Evolutionary conservation across 257 asterid genomes (phyloP).

Genomic region (Nicotiana benthamiana): DNA sequence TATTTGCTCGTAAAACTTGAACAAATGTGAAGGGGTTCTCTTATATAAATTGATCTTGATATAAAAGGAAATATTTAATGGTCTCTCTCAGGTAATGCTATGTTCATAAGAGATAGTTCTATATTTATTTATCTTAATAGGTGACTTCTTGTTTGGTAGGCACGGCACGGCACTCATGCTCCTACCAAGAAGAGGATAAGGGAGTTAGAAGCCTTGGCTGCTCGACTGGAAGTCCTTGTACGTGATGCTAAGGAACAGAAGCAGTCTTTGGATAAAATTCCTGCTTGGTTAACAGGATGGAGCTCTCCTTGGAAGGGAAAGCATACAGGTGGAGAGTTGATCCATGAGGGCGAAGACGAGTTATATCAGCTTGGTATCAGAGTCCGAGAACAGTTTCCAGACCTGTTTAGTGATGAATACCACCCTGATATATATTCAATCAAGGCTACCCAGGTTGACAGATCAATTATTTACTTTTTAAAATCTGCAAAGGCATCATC

Average conservation of each 20-base stretch:
- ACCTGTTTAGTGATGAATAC: conserved; percentile 64
- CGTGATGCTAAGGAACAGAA: conserved; percentile 41
- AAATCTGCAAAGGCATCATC: not conserved
- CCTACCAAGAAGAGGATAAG: conserved; percentile 88
- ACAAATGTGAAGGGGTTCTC: not conserved
- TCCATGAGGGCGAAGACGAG: conserved; percentile 74
- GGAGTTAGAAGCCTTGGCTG: conserved; percentile 53
- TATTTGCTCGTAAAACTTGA: not conserved
- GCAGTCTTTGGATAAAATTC: conserved; percentile 40
- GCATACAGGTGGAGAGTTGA: conserved; percentile 80
- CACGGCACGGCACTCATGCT: conserved; percentile 98
- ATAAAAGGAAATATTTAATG: not conserved
- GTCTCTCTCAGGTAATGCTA: not conserved
- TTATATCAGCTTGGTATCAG: conserved; percentile 78
- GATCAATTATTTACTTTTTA: not conserved
- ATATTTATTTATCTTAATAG: not conserved
- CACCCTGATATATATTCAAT: conserved; percentile 89
- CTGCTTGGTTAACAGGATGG: conserved; percentile 80
- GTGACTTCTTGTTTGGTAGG: conserved; percentile 32
- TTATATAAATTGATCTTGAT: not conserved
- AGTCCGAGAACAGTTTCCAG: conserved; percentile 61
- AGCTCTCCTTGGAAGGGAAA: conserved; percentile 91
- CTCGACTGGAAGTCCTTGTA: conserved; percentile 52
- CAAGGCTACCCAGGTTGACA: conserved; percentile 77
- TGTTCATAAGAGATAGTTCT: not conserved